Conservation (phyloP, 306 rosid species). For the Inga laurina region DNA sequence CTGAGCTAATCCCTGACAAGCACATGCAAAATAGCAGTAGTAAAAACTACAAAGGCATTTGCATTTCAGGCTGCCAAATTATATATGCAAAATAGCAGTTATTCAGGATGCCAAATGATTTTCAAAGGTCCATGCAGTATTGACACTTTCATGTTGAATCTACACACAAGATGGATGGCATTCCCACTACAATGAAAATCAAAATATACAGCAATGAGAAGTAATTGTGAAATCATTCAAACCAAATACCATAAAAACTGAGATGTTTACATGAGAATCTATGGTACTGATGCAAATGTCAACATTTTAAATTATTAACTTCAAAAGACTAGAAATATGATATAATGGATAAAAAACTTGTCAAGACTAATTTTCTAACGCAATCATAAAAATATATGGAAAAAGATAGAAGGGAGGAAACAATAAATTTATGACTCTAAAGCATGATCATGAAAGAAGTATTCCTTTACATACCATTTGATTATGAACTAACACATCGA, state of each 20-base stretch:
- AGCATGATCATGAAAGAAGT: constrained; percentile 5
- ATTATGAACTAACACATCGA: no score
- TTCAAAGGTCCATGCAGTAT: no score
- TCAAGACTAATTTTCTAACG: neutral
- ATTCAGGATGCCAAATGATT: neutral
- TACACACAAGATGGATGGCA: neutral
- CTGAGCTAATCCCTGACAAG: no score
- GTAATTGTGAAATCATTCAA: neutral
- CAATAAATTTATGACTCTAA: neutral
- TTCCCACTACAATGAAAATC: no score
- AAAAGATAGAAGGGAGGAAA: neutral
- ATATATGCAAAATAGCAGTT: neutral
- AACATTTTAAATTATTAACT: neutral
- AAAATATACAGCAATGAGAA: neutral
- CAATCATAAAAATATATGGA: constrained; percentile 11
- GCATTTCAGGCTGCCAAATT: neutral
- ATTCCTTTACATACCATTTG: neutral
- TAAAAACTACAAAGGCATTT: neutral
- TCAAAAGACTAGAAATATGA: neutral
- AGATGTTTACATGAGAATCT: neutral
- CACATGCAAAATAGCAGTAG: neutral
- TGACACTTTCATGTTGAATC: neutral
- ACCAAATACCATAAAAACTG: neutral
- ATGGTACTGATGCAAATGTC: neutral
- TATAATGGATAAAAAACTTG: neutral